These are phyloP conservation scores for Lentinula sp. DNA, from an alignment of 768 basidiomycete species.

Conservation along the genomic window DNA sequence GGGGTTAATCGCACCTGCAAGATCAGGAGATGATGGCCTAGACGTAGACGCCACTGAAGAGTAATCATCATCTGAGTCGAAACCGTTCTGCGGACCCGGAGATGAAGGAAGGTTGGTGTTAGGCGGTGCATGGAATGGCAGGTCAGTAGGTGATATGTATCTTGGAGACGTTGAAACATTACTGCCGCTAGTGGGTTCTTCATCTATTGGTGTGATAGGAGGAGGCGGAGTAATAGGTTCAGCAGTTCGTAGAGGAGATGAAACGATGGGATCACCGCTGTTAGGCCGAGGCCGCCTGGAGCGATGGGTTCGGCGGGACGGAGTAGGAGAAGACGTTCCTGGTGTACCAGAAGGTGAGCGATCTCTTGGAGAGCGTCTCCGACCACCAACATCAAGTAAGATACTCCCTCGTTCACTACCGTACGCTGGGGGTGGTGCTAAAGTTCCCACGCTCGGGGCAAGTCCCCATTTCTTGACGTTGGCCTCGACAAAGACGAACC, in stretches of 20 bases:
- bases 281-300: slow-evolving; percentile 46
- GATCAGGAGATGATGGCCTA: slow-evolving; percentile 56
- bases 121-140: slow-evolving; percentile 51
- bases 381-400: slow-evolving; percentile 83
- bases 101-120: slow-evolving; percentile 38
- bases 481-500: slow-evolving; percentile 98
- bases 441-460: slow-evolving; percentile 93
- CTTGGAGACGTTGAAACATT: slow-evolving; percentile 44
- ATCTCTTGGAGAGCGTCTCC: slow-evolving; percentile 31
- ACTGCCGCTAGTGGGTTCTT: slow-evolving; percentile 41
- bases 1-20: slow-evolving; percentile 79
- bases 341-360: slow-evolving; percentile 36
- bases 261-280: slow-evolving; percentile 38
- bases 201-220: slow-evolving; percentile 76
- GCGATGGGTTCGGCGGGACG: slow-evolving; percentile 56
- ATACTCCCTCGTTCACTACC: slow-evolving; percentile 97
- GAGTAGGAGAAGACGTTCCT: slow-evolving; percentile 31
- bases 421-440: slow-evolving; percentile 97
- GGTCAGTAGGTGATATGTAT: slow-evolving; percentile 60
- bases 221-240: slow-evolving; percentile 47
- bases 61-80: slow-evolving; percentile 21
- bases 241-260: slow-evolving; percentile 63
- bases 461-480: slow-evolving; percentile 99
- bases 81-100: slow-evolving; percentile 25
- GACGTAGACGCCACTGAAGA: slow-evolving; percentile 41